phyloP scores from a whole-genome alignment of 2,329 filamentous ascomycete species.

The Claviceps sp. region DNA sequence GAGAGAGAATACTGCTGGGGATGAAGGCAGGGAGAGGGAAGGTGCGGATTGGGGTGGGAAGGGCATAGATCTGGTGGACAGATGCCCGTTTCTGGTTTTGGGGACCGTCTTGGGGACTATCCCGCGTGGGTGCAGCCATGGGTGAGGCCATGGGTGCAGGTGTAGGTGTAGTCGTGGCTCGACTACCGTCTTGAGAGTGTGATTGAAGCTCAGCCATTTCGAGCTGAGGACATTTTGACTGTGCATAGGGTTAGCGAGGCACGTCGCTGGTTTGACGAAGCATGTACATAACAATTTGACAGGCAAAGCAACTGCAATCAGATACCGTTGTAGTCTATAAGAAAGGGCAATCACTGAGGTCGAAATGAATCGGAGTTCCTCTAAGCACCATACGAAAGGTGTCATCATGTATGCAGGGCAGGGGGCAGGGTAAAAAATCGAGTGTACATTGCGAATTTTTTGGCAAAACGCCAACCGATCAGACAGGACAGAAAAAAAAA shows the following conservation, averaged over 20 bases:
- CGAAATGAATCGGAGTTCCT: constrained; percentile 40
- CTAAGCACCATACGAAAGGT: constrained; percentile 41
- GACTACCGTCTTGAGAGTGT: constrained; percentile 9
- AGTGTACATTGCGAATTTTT: neutral
- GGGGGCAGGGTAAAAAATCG: neutral
- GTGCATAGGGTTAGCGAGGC: neutral
- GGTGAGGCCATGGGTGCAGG: too few species aligned
- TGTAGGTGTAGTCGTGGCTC: neutral
- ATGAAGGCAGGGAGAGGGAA: constrained; percentile 81
- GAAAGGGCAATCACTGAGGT: constrained; percentile 46
- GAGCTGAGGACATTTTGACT: constrained; percentile 34
- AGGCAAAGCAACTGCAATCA: constrained; percentile 41
- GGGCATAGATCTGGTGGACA: constrained; percentile 63
- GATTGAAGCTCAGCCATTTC: constrained; percentile 29
- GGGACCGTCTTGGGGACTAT: constrained; percentile 5
- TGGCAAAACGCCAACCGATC: neutral
- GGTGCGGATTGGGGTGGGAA: constrained; percentile 66
- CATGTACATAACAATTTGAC: neutral
- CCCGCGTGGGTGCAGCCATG: constrained; percentile 8
- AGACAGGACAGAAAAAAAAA: neutral
- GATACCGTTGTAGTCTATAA: constrained; percentile 97
- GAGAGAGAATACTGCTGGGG: constrained; percentile 80
- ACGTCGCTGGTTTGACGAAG: neutral
- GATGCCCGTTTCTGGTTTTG: constrained; percentile 25
- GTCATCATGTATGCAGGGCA: constrained; percentile 39